Base-by-base conservation (phyloP, 192 early-diverging fungal species). In the Backusella parvicylindrica region DNA sequence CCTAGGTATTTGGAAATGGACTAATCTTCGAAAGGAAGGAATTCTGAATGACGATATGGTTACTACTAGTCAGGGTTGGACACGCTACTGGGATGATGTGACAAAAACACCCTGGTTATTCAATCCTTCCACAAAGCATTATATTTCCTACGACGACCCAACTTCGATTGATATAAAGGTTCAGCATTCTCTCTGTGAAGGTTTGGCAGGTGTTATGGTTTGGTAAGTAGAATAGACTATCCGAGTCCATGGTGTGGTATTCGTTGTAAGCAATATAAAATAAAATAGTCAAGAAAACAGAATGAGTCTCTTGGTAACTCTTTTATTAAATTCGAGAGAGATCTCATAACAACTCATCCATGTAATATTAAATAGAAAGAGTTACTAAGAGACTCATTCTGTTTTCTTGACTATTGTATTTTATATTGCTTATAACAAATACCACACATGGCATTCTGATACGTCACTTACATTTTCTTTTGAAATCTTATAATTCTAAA, bases 61-160 rank as follows among this genome's bases (percentile, higher is more conserved):
- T 6, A 74, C 75, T 1, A 75, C 84, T 26, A 84, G 83, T 43
- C 81, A 77, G 60, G 88, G 88, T 43, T 92, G 90, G 90, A 73
- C 78, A 7, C 76, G 85, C 0, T 68, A 85, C 63, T 89, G 87
- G 88, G 89, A 91, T 72, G 71, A 84, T 16, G 53, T 68, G 47
- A 76, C 86, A 15, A 71, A 86, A 35, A 87, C 86, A 23, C 89
- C 88, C 33, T 88, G 89, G 83, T 71, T 85, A 73, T 88, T 86
- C 60, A 88, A 89, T 63, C 81, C 86, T 11, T 75, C 82, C 8
- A 84, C 82, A 73, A 88, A 89, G 40, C 83, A 86, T 7, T 95
- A 89, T 69, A 86, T 95, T 40, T 92, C 92, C 11, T 95, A 94
- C 75, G 94, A 95, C 71, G 94, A 95, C 73, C 82, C 86, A n/a